phyloP scores from a whole-genome alignment of 257 asterid genomes.

The Verbascum thapsus region DNA sequence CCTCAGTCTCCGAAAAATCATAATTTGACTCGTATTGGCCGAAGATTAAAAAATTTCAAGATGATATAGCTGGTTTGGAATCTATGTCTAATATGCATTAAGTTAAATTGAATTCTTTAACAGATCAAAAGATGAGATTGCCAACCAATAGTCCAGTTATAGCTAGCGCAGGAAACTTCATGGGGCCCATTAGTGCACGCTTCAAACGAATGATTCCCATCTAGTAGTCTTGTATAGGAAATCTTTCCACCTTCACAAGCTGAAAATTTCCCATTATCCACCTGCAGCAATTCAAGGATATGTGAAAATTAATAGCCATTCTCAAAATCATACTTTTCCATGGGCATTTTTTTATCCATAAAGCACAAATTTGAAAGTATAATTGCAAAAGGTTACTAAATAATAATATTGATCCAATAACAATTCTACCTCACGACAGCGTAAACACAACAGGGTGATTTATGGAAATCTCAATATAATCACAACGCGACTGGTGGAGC shows the following conservation, averaged over 20 bases:
- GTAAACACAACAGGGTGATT: too few relatives aligned
- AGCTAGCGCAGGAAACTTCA: conserved; percentile 61
- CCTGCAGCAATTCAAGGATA: conserved; percentile 57
- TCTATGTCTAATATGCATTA: too few relatives aligned
- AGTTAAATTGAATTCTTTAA: conserved; percentile 11
- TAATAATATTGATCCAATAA: too few relatives aligned
- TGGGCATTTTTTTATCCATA: conserved; percentile 1
- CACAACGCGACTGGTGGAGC: too few relatives aligned
- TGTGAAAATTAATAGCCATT: conserved; percentile 27
- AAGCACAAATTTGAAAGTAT: too few relatives aligned
- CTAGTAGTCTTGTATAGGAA: conserved; percentile 51
- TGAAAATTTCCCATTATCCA: conserved; percentile 55
- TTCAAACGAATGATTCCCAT: conserved; percentile 77
- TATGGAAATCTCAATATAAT: too few relatives aligned
- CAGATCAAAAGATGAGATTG: conserved; percentile 21
- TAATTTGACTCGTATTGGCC: too few relatives aligned
- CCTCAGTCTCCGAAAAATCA: too few relatives aligned
- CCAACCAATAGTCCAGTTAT: conserved; percentile 82
- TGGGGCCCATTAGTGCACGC: conserved; percentile 62
- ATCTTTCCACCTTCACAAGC: conserved; percentile 56
- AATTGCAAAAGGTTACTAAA: too few relatives aligned
- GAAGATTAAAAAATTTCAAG: too few relatives aligned
- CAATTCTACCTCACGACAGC: too few relatives aligned
- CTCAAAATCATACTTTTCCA: conserved; percentile 18
- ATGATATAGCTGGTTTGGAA: too few relatives aligned